A percentile compares a stretch with the other conserved stretches of the same genome.
Evolutionary conservation across 495 filamentous ascomycete species (phyloP).

Genomic region (Tuber calosporum): DNA sequence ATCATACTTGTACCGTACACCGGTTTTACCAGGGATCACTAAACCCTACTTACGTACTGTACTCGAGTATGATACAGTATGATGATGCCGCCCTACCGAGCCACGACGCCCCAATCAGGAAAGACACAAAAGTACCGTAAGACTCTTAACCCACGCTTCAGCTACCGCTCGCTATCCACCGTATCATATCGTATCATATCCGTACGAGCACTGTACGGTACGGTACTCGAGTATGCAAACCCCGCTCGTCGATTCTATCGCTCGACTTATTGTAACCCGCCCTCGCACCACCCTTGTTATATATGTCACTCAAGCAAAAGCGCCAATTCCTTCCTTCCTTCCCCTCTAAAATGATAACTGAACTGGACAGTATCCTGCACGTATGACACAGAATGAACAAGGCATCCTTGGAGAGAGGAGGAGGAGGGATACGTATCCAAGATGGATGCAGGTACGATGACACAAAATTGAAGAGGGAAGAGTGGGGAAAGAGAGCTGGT

Average conservation of each 20-base stretch:
- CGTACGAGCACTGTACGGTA: not conserved
- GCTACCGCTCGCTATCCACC: too few relatives aligned
- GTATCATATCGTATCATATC: too few relatives aligned
- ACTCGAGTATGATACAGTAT: too few relatives aligned
- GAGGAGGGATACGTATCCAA: not conserved
- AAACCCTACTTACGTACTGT: too few relatives aligned
- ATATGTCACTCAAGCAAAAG: not conserved
- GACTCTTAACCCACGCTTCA: too few relatives aligned
- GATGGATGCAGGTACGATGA: not conserved
- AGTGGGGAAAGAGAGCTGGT: not conserved
- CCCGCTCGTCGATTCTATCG: not conserved
- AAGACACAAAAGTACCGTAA: too few relatives aligned
- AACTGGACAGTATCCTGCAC: not conserved
- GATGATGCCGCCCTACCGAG: too few relatives aligned
- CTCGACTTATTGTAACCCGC: not conserved
- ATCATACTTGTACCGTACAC: too few relatives aligned
- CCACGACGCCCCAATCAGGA: too few relatives aligned
- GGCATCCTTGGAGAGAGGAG: not conserved
- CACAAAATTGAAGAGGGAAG: not conserved
- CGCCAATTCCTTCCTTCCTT: not conserved
- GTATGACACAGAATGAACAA: conserved; percentile 1
- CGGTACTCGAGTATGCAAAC: not conserved
- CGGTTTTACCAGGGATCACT: too few relatives aligned
- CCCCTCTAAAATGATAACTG: not conserved
- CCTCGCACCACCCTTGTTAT: not conserved